Evolutionary conservation across 2,329 filamentous ascomycete species (phyloP), one percentile per base, ranked within the genome.

Genomic region (Colletotrichum sp.): DNA sequence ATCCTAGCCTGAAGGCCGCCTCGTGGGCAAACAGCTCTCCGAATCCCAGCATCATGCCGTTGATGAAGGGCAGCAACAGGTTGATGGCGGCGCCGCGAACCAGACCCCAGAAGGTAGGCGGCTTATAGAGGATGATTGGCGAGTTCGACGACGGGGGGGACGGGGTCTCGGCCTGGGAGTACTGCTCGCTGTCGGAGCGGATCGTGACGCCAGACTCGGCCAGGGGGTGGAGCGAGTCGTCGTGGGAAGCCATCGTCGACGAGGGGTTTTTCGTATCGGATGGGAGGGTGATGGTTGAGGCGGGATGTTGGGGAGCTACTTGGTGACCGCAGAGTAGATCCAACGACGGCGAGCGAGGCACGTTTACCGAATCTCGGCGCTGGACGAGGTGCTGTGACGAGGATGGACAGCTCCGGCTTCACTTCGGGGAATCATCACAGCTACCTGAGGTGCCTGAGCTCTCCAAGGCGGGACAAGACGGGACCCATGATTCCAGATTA

Each of bases 21-120:
- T 99, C 97, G 83, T 99, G 97, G 70, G 97, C 97, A 85, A 99
- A 96, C 67, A 99, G 87, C 87, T 99, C 97, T 79, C 97, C 97
- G 82, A 99, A 98, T 3, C 97, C 97, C 81, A 99, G 87, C 97
- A 99, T 99, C 89, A 99, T 91, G 62, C 97, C 97, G 86, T 99
- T 99, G 82, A 99, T 92, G 81, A 99, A 99, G 0, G 97, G 97
- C 25, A 99, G 87, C 2, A 99, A 81, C n/a, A 99, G 88, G 84
- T 99, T 99, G 86, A 99, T 99, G 8, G 96, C 96, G 18, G 96
- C 95, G 48, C 97, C 95, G 71, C 96, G 92, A 70, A 98, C 79
- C 77, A 99, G 85, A 12, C 94, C 93, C 95, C 95, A 98, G 60
- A 97, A 81, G 0, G 96, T 97, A 4, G 97, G 96, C 5, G 96